Evolutionary conservation across 306 rosid genomes (phyloP), one percentile per base, ranked within the genome.

Genomic region (Pterocarpus santalinus): DNA sequence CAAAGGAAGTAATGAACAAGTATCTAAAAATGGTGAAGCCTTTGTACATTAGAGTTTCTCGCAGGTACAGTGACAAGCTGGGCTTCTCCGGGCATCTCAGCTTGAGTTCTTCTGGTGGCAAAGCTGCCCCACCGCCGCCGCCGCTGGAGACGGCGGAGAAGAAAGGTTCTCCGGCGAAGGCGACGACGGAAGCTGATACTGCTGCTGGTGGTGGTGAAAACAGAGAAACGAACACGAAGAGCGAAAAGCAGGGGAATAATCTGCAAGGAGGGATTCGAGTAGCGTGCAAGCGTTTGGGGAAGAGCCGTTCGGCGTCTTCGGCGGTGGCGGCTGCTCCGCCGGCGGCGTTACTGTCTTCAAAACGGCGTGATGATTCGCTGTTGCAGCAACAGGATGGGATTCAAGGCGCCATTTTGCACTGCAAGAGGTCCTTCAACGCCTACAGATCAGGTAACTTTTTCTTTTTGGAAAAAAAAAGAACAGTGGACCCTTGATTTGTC

Each of bases 321-420:
- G 89, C 96, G 64, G 94, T 86, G 17, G 93, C 91, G 0, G 99
- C 90, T 3, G 90, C 86, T 38, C 92, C 97, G 3, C 3, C 92
- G 8, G 88, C 92, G 5, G 89, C 77, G 16, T 64, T 64, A 0
- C 83, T 81, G 44, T 74, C 89, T 8, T 82, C 98, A 0, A 82
- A 85, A 75, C 87, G 98, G 47, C 87, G 94, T 14, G 98, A 96
- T 49, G 99, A 96, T 72, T 96, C 99, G 2, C 90, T 96, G 43
- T 77, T 93, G 81, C 97, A 92, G 85, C 99, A 96, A 52, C 98
- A 96, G 78, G 99, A 96, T 79, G 97, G 94, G 22, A 96, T 96
- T 83, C 99, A 96, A 69, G 89, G 99, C 55, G 99, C 99, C 79
- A 96, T 96, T 75, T 84, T 96, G 58, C 99, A 96, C 72, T 96